These are phyloP conservation scores for Maudiozyma bulderi DNA, from an alignment of 805 yeast genomes.

Conservation along the genomic window DNA sequence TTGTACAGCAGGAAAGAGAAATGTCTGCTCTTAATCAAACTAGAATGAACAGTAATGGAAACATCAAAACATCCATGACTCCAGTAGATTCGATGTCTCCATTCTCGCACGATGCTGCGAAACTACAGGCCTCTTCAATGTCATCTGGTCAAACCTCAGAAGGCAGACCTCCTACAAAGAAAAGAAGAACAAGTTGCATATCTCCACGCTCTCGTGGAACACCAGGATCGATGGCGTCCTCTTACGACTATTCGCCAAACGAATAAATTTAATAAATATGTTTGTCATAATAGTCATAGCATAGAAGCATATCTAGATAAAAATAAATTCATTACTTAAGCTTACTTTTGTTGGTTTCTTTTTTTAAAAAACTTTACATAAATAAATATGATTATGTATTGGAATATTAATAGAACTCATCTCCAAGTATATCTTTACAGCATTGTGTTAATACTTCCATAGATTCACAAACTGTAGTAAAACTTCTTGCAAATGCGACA, in stretches of 20 bases:
- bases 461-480: constrained; percentile 37
- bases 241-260: not conserved
- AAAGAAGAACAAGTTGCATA: constrained; percentile 10
- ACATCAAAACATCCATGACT: not conserved
- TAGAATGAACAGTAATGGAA: not conserved
- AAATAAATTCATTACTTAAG: not conserved
- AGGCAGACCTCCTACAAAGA: constrained; percentile 4
- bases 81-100: not conserved
- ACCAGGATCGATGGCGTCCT: not conserved
- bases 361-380: not conserved
- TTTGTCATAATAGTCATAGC: not conserved
- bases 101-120: not conserved
- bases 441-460: constrained; percentile 30
- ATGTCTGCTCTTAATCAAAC: not conserved
- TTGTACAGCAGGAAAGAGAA: not conserved
- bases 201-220: constrained; percentile 7
- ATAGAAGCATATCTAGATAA: not conserved
- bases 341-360: not conserved
- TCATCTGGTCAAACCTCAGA: not conserved
- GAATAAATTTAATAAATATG: not conserved
- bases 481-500: constrained; percentile 40
- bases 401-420: constrained; percentile 21
- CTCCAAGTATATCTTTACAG: constrained; percentile 38
- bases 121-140: not conserved
- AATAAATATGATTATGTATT: not conserved